Percentiles rank a stretch among this genome's conserved stretches.
These are phyloP conservation scores for Cryphonectria parasitica DNA, from an alignment of 2,329 filamentous ascomycete species.

Conservation along the genomic window DNA sequence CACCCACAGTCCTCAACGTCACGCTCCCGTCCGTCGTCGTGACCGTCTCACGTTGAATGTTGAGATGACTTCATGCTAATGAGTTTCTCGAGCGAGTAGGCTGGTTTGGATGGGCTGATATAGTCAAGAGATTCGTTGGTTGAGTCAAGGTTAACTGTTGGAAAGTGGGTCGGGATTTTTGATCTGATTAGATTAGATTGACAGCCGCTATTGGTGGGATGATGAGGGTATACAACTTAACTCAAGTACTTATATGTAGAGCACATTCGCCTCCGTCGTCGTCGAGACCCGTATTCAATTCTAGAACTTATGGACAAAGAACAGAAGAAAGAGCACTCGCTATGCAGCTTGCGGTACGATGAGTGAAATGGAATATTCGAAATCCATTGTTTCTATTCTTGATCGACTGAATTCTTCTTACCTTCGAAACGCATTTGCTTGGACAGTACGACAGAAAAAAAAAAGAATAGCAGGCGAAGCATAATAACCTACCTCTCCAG, in stretches of 20 bases:
- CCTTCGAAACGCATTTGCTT: background rate
- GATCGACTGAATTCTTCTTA: background rate
- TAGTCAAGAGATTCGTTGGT: background rate
- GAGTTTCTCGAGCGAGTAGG: background rate
- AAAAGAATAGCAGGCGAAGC: background rate
- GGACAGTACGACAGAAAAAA: background rate
- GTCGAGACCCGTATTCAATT: background rate
- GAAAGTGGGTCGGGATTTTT: background rate
- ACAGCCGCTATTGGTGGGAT: background rate
- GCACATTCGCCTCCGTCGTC: background rate
- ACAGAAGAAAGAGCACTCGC: background rate
- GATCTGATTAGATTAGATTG: constrained; percentile 31
- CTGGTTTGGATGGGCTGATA: background rate
- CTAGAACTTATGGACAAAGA: background rate
- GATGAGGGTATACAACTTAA: no score
- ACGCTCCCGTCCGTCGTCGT: constrained; percentile 38
- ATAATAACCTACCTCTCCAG: background rate
- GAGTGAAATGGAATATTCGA: background rate
- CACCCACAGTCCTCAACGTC: constrained; percentile 35
- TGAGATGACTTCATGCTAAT: no score
- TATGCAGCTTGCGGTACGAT: background rate
- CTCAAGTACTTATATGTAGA: background rate
- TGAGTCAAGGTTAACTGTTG: background rate
- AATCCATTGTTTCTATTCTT: constrained; percentile 10
- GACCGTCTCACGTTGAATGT: constrained; percentile 34